Conservation (phyloP, 768 basidiomycete genomes). For the Termitomyces sp. region DNA sequence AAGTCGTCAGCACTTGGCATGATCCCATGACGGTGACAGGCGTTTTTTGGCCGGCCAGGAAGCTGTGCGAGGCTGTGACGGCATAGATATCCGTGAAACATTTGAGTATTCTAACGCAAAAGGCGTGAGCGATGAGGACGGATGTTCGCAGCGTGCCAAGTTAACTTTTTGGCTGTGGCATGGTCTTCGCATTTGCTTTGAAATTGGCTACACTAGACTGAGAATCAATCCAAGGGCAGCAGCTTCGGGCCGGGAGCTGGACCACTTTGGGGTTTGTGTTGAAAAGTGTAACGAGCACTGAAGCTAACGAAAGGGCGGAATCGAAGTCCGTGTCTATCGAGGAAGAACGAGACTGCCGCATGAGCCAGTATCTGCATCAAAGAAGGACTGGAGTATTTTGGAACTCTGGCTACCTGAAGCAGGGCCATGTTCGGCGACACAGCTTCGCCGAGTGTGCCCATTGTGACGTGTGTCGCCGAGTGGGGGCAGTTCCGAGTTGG, state of each 20-base stretch:
- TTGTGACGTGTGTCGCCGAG: not conserved
- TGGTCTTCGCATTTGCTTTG: conserved; percentile 8
- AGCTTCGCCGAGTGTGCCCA: conserved; percentile 1
- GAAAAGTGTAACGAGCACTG: not conserved
- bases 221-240: not conserved
- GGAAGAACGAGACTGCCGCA: conserved; percentile 1
- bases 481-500: conserved; percentile 8
- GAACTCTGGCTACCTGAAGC: not conserved
- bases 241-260: not conserved
- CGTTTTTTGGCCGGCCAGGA: not conserved
- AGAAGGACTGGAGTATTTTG: conserved; percentile 8
- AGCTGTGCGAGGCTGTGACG: not conserved
- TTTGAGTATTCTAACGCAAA: not conserved
- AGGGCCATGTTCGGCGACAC: conserved; percentile 10
- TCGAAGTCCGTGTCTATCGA: conserved; percentile 4
- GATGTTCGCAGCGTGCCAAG: not conserved
- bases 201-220: conserved; percentile 6
- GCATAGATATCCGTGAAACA: not conserved
- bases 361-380: not conserved
- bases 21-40: not conserved
- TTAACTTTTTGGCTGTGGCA: conserved; percentile 4
- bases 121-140: conserved; percentile 5
- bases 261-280: not conserved
- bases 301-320: conserved; percentile 16
- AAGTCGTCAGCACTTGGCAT: not conserved